Evolutionary conservation across 352 stramenopile genomes (phyloP).

Genomic region (Globisporangium cystogenes): DNA sequence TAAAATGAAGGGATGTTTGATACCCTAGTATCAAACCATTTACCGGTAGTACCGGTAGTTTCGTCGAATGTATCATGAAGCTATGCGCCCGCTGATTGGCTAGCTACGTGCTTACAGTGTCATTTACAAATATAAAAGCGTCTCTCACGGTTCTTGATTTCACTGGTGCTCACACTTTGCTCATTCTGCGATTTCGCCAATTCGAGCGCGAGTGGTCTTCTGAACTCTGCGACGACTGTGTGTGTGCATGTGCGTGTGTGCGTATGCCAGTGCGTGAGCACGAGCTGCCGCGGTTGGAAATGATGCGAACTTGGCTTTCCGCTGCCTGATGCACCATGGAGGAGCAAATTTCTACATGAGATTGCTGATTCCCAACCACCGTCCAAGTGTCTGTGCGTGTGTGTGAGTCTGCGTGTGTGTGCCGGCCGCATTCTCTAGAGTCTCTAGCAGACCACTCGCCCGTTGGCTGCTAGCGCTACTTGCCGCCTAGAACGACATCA

Average conservation of each 20-base stretch:
- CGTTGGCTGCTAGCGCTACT: constrained; percentile 16
- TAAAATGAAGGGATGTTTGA: too few species aligned
- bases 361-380: constrained; percentile 28
- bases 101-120: too few species aligned
- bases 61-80: too few species aligned
- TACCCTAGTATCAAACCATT: too few species aligned
- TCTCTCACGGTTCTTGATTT: too few species aligned
- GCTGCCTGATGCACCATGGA: constrained; percentile 35
- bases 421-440: constrained; percentile 15
- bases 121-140: too few species aligned
- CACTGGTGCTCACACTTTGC: too few species aligned
- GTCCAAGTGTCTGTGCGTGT: constrained; percentile 1
- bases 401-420: background rate
- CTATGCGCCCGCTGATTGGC: too few species aligned
- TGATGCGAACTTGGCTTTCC: constrained; percentile 24
- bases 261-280: constrained; percentile 6
- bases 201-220: too few species aligned
- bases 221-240: too few species aligned
- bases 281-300: constrained; percentile 12
- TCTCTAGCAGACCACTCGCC: constrained; percentile 13
- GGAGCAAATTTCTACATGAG: constrained; percentile 49
- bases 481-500: constrained; percentile 14
- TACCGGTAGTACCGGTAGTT: too few species aligned
- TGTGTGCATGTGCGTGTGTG: background rate
- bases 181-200: too few species aligned